These are phyloP conservation scores for Simplicillium sp. DNA, from an alignment of 2,329 filamentous ascomycete species.

Conservation along the genomic window DNA sequence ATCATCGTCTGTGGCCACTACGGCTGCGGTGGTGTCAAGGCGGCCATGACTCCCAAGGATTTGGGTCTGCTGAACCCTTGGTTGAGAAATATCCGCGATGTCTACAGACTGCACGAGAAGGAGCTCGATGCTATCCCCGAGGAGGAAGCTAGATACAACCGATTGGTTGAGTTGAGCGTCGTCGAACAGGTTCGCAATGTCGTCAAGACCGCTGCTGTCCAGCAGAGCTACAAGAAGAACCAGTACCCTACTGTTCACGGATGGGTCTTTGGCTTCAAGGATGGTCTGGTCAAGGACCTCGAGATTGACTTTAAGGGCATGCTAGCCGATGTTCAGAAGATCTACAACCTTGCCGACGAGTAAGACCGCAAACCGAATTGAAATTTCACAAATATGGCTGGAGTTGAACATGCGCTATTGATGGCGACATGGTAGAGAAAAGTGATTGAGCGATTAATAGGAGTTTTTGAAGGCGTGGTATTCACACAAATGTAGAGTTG, in stretches of 20 bases:
- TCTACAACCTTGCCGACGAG: slow-evolving; percentile 45
- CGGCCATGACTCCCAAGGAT: slow-evolving; percentile 62
- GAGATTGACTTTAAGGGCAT: slow-evolving; percentile 51
- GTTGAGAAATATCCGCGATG: slow-evolving; percentile 66
- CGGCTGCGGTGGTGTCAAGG: slow-evolving; percentile 68
- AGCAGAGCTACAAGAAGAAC: slow-evolving; percentile 57
- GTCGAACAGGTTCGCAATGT: slow-evolving; percentile 67
- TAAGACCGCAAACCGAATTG: slow-evolving; percentile 3
- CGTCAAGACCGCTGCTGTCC: slow-evolving; percentile 71
- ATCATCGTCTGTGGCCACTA: slow-evolving; percentile 74
- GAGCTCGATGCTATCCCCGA: slow-evolving; percentile 57
- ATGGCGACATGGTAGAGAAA: no score
- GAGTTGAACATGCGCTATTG: no score
- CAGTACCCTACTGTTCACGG: slow-evolving; percentile 62
- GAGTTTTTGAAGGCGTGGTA: no score
- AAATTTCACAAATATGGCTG: background rate
- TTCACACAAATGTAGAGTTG: no score
- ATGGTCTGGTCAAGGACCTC: slow-evolving; percentile 57
- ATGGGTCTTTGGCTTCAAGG: slow-evolving; percentile 62
- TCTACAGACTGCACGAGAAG: slow-evolving; percentile 60
- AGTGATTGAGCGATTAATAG: no score
- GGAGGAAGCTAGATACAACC: slow-evolving; percentile 52
- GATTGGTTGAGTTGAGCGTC: slow-evolving; percentile 79
- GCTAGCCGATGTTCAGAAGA: slow-evolving; percentile 51
- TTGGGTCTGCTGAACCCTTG: slow-evolving; percentile 64